These are phyloP conservation scores for button mushroom (Agaricus bisporus) DNA, from an alignment of 768 basidiomycete genomes.

Conservation along the genomic window DNA sequence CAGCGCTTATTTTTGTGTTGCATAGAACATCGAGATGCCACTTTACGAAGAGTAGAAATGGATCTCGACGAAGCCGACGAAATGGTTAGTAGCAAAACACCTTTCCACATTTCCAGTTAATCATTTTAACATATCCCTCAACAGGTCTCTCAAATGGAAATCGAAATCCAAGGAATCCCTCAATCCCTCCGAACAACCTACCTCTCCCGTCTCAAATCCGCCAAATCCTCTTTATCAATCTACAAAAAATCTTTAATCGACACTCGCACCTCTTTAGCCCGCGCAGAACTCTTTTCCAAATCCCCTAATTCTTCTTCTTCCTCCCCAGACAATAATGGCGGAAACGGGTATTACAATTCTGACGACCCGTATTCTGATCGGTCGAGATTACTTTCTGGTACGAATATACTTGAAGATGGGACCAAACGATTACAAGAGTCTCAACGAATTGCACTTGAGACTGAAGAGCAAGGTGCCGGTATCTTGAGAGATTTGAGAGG, in stretches of 20 bases:
- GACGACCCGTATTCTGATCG: constrained; percentile 88
- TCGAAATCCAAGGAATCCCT: constrained; percentile 93
- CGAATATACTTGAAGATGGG: constrained; percentile 76
- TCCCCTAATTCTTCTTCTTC: constrained; percentile 16
- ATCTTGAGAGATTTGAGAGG: constrained; percentile 79
- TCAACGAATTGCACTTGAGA: constrained; percentile 90
- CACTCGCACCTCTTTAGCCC: constrained; percentile 58
- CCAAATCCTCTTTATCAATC: constrained; percentile 68
- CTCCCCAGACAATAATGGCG: constrained; percentile 18
- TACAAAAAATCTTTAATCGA: constrained; percentile 83
- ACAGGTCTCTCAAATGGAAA: constrained; percentile 98
- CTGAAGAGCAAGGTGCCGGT: constrained; percentile 92
- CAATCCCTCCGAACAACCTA: constrained; percentile 77
- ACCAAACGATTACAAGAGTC: constrained; percentile 81
- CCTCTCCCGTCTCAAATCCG: constrained; percentile 63
- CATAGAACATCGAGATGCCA: constrained; percentile 75
- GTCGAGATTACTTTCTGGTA: constrained; percentile 74
- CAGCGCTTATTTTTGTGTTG: not conserved
- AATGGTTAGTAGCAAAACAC: constrained; percentile 60
- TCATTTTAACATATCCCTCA: not conserved
- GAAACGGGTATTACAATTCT: constrained; percentile 35
- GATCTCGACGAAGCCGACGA: constrained; percentile 98
- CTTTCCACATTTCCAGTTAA: not conserved
- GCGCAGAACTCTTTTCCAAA: constrained; percentile 71
- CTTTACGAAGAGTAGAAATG: constrained; percentile 82